These are phyloP conservation scores for Aschersonia sp. DNA, from an alignment of 2,329 filamentous ascomycete species.

Conservation along the genomic window DNA sequence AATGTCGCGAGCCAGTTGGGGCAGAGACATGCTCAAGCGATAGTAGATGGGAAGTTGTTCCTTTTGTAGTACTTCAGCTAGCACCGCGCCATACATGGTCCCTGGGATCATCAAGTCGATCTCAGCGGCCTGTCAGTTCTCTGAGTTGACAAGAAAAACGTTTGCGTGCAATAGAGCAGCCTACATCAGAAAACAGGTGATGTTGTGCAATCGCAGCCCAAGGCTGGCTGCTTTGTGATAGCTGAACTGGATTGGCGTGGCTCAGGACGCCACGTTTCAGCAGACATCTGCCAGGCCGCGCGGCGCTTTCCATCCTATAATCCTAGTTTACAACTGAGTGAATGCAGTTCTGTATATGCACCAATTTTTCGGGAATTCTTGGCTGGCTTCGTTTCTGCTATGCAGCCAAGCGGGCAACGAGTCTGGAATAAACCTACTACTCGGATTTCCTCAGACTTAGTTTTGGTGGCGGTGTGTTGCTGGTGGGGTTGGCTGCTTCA, in stretches of 20 bases:
- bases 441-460: too few species aligned
- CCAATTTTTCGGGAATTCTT: too few species aligned
- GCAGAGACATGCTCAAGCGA: slow-evolving; percentile 57
- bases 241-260: slow-evolving; percentile 56
- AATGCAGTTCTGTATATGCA: not conserved
- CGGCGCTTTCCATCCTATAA: not conserved
- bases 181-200: slow-evolving; percentile 54
- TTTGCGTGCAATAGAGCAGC: not conserved
- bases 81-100: slow-evolving; percentile 40
- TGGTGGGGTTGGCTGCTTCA: too few species aligned
- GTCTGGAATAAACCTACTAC: too few species aligned
- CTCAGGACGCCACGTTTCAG: slow-evolving; percentile 55
- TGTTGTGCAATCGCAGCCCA: slow-evolving; percentile 55
- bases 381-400: too few species aligned
- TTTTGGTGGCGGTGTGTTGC: too few species aligned
- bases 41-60: slow-evolving; percentile 36
- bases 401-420: too few species aligned
- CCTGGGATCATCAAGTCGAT: slow-evolving; percentile 60
- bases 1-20: too few species aligned
- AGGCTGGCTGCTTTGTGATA: slow-evolving; percentile 59
- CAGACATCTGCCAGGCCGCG: slow-evolving; percentile 51
- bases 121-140: slow-evolving; percentile 17
- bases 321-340: not conserved
- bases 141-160: not conserved
- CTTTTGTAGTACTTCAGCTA: slow-evolving; percentile 30